Evolutionary conservation across 2,329 filamentous ascomycete species (phyloP), one percentile per base, ranked within the genome.

Genomic region (Amauroascus niger): DNA sequence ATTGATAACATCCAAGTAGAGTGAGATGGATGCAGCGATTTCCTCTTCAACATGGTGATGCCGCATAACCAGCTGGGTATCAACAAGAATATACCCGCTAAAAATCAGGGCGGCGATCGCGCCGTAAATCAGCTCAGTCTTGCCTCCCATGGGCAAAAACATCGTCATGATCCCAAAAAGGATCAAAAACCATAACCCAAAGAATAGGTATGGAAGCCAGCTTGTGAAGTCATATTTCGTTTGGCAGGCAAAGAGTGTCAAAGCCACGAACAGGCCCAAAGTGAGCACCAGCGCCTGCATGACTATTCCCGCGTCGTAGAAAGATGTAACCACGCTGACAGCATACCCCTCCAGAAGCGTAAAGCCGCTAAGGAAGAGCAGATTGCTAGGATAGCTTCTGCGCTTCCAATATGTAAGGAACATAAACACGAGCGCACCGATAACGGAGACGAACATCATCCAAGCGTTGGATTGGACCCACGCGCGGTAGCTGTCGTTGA

Each of bases 11-110:
- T 97, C 91, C 48, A 98, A 79, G 69, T 98, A 98, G 47, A 98
- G 79, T 67, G 87, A 93, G 70, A 98, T 95, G 8, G 88, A 84
- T 48, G 91, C 91, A 6, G 90, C 89, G 67, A 97, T 96, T 77
- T 96, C 90, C 79, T 96, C 91, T 74, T 98, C 93, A 50, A 96
- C 88, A 66, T 97, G 91, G 73, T 96, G 93, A 71, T 95, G 87
- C 65, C 90, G 82, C 81, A 98, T 86, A 58, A 98, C 82, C 63
- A 98, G 75, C 77, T 98, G 93, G 0, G 93, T 98, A 68, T 98
- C 93, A 45, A 97, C 88, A 45, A 98, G 78, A 58, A 98, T 94
- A 72, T 98, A 98, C 6, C 78, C 91, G 47, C 85, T 90, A 76
- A 98, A 98, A 66, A 98, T 81, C 44, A 98, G 74, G 2, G 93